Evolutionary conservation across 2,329 filamentous ascomycete genomes (phyloP), one percentile per base, ranked within the genome.

Genomic region (Talaromyces sp.): DNA sequence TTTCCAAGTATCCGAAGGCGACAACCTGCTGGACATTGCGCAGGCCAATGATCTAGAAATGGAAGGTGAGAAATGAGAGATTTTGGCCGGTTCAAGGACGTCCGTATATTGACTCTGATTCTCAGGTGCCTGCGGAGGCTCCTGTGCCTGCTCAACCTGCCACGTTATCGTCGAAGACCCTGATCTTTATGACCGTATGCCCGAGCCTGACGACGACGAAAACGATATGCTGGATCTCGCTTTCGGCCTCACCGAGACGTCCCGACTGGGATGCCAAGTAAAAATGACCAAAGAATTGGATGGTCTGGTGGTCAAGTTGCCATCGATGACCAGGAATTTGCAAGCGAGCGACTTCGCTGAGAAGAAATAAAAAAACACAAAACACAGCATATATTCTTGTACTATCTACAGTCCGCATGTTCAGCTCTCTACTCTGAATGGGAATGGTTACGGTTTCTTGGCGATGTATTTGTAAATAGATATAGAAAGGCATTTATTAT

Each of bases 21-120:
- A 96, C 76, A 99, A 99, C 75, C 81, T 99, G 58, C 83, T 99
- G 58, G 93, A 97, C 70, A 93, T 99, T 70, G 94, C 93, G 24
- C 93, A 97, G 74, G 91, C 89, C 52, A 85, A 97, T 75, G 93
- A 97, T 71, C 80, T 99, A 48, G 94, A 99, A 75, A 97, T 99
- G 93, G 94, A 99, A 81, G 92, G 85, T 84, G 72, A 62, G 76
- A 68, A 10, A 19, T 11, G 72, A 62, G 76, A 68, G 4, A 19
- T 4, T 46, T 21, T 46, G 21, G 43, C 43, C 43, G 3, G n/a
- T 19, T 6, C 43, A 32, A 64, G 53, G 3, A n/a, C 26, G 14
- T 38, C 46, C 24, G 24, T 29, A 6, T 21, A 21, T 61, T 54
- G 54, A 62, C 56, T 24, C 55, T 46, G 51, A 8, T 19, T 59